Evolutionary conservation across 179 eudicot genomes (phyloP).

Genomic region (Silene vulgaris): DNA sequence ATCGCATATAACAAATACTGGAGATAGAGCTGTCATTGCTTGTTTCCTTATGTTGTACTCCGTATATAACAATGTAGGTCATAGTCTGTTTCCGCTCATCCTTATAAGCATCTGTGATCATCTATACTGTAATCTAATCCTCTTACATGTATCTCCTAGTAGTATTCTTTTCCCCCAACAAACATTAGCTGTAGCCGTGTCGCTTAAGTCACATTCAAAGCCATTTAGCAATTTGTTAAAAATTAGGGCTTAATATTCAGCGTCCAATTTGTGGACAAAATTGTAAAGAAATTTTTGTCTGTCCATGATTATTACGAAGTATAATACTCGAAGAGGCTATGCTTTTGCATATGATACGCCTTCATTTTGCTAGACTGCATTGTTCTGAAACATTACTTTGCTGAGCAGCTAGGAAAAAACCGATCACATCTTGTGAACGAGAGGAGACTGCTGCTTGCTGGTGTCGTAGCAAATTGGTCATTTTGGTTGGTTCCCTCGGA

Average conservation of each 20-base stretch:
- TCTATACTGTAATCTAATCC: constrained; percentile 23
- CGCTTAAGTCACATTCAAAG: constrained; percentile 4
- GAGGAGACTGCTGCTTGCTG: not conserved
- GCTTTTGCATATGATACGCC: not conserved
- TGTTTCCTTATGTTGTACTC: constrained; percentile 13
- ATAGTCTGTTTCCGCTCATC: not conserved
- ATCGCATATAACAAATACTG: constrained; percentile 20
- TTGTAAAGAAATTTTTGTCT: constrained; percentile 32
- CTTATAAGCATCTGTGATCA: constrained; percentile 1
- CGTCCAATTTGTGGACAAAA: constrained; percentile 22
- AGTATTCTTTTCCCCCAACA: not conserved
- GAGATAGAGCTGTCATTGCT: constrained; percentile 1
- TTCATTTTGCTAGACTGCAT: not conserved
- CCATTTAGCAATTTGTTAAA: constrained; percentile 23
- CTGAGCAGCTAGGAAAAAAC: too few species aligned
- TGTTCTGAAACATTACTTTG: not conserved
- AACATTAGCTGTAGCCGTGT: constrained; percentile 7
- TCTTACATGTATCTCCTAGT: constrained; percentile 26
- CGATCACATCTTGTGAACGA: not conserved
- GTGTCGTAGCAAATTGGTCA: too few species aligned
- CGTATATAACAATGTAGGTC: constrained; percentile 26
- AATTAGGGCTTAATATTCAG: constrained; percentile 13
- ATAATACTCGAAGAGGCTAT: not conserved
- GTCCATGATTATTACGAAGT: constrained; percentile 26
- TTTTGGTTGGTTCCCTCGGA: too few species aligned